phyloP scores from a whole-genome alignment of 2,329 filamentous ascomycete species.

The Dendryphion nanum region DNA sequence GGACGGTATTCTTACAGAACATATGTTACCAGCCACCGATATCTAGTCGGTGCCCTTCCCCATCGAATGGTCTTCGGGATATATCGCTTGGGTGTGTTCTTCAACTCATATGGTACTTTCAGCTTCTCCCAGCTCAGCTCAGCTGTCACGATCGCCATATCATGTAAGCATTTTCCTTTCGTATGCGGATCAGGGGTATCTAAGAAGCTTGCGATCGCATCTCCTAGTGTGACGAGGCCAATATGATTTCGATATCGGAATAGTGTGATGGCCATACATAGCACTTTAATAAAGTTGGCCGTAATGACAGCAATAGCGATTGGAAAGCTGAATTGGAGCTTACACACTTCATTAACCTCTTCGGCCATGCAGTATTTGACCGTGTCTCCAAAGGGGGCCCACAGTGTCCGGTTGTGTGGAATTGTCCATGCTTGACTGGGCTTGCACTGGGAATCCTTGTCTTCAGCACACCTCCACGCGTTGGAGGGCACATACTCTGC shows the following conservation, averaged over 20 bases:
- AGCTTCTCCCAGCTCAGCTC: neutral
- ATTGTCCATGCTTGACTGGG: neutral
- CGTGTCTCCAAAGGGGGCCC: neutral
- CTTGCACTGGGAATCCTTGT: neutral
- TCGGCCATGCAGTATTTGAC: conserved; percentile 6
- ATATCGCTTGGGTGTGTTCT: neutral
- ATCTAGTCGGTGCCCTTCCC: neutral
- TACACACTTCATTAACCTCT: conserved; percentile 18
- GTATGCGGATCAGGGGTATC: conserved; percentile 11
- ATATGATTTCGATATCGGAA: conserved; percentile 11
- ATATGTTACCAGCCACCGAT: neutral
- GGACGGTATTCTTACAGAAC: too few species aligned
- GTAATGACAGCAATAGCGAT: conserved; percentile 15
- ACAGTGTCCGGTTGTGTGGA: neutral
- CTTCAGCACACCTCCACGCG: neutral
- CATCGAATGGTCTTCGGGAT: neutral
- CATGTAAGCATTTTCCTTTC: conserved; percentile 5
- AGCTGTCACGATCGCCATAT: conserved; percentile 2
- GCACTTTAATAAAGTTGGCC: conserved; percentile 9
- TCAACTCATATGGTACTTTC: neutral
- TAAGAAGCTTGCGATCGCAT: conserved; percentile 20
- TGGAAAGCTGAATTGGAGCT: conserved; percentile 24
- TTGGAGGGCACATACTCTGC: neutral
- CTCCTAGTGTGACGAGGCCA: conserved; percentile 20
- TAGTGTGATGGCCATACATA: conserved; percentile 10